Evolutionary conservation across 176 grass and related monocot genomes (phyloP).

Genomic region (Cocos nucifera): DNA sequence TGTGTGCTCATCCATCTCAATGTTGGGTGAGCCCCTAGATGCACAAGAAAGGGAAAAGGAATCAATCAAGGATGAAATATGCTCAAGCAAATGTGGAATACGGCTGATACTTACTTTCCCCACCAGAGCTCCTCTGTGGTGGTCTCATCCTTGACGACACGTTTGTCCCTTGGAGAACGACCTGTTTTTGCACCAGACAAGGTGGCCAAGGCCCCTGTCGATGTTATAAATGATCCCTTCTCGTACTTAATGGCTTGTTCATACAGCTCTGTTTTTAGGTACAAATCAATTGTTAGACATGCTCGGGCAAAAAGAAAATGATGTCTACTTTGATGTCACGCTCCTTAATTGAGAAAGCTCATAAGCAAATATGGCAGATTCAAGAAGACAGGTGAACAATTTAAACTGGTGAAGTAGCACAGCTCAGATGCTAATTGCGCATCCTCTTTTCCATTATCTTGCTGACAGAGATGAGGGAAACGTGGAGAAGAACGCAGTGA

Average conservation of each 20-base stretch:
- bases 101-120: conserved; percentile 71
- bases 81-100: background rate
- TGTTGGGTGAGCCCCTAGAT: conserved; percentile 74
- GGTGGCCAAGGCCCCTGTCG: conserved; percentile 71
- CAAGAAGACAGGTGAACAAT: too few relatives aligned
- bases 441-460: too few relatives aligned
- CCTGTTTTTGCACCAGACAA: conserved; percentile 95
- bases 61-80: background rate
- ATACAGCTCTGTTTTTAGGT: conserved; percentile 54
- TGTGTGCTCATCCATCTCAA: conserved; percentile 99
- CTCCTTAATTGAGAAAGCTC: too few relatives aligned
- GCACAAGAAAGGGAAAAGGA: background rate
- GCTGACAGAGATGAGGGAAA: too few relatives aligned
- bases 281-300: too few relatives aligned
- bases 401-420: too few relatives aligned
- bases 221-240: conserved; percentile 87
- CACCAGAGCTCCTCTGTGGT: conserved; percentile 83
- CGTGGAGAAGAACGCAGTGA: too few relatives aligned
- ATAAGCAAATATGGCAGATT: too few relatives aligned
- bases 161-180: conserved; percentile 84
- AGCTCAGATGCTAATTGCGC: too few relatives aligned
- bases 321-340: too few relatives aligned
- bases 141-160: conserved; percentile 82
- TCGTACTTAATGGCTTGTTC: conserved; percentile 99
- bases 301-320: too few relatives aligned